These are phyloP conservation scores for Solanum dulcamara DNA, from an alignment of 257 asterid genomes.

Conservation along the genomic window DNA sequence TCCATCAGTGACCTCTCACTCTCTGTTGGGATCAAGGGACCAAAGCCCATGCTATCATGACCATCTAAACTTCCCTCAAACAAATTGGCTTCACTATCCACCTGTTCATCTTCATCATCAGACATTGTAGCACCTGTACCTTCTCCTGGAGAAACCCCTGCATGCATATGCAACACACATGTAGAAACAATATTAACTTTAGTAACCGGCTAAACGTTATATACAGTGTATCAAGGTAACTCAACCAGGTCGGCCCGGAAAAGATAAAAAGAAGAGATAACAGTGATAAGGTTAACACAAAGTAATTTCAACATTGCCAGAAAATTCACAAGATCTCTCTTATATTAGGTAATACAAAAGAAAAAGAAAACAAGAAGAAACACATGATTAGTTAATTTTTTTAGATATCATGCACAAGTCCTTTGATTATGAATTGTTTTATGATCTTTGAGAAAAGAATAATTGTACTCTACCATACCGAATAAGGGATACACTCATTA, in stretches of 20 bases:
- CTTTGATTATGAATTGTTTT: not conserved
- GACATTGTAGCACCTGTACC: slow-evolving; percentile 58
- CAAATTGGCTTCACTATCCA: slow-evolving; percentile 32
- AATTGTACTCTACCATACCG: not conserved
- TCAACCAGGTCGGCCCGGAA: not conserved
- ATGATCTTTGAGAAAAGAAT: not conserved
- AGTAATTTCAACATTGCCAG: not conserved
- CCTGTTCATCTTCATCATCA: slow-evolving; percentile 44
- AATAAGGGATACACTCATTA: not conserved
- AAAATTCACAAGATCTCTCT: not conserved
- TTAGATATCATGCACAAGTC: not conserved
- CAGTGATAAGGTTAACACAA: not conserved
- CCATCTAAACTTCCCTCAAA: slow-evolving; percentile 37
- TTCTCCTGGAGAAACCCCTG: slow-evolving; percentile 54
- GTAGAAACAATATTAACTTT: not conserved
- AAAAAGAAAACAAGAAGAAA: not conserved
- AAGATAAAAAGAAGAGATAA: not conserved
- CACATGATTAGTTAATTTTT: not conserved
- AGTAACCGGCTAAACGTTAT: too few species aligned
- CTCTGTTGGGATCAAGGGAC: slow-evolving; percentile 45
- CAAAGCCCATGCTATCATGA: slow-evolving; percentile 35
- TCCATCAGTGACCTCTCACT: slow-evolving; percentile 52
- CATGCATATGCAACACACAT: slow-evolving; percentile 1
- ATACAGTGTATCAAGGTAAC: not conserved
- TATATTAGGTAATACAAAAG: not conserved